Evolutionary conservation across 768 basidiomycete genomes (phyloP).

Genomic region (Tylopilus sp.): DNA sequence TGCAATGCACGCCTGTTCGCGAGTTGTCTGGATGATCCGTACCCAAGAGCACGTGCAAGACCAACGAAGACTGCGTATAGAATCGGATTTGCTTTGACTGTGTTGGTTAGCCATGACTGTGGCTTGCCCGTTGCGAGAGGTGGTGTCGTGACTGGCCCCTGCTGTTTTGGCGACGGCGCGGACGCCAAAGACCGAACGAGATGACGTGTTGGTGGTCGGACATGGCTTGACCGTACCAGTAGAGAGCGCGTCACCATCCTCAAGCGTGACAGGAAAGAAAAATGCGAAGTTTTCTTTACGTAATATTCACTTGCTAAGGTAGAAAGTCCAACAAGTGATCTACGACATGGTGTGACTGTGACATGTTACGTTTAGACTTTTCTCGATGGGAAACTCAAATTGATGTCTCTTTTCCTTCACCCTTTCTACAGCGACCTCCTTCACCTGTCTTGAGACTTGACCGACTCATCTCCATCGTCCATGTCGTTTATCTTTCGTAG

Average conservation of each 20-base stretch:
- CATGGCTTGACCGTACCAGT: conserved; percentile 7
- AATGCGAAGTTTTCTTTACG: neutral
- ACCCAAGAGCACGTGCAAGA: conserved; percentile 53
- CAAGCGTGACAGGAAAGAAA: neutral
- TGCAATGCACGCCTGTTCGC: conserved; percentile 56
- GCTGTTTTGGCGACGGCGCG: conserved; percentile 2
- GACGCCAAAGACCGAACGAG: conserved; percentile 14
- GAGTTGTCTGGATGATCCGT: conserved; percentile 56
- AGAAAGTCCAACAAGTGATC: no score
- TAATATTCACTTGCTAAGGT: no score
- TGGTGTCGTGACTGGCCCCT: conserved; percentile 1
- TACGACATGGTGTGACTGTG: no score
- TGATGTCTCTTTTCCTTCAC: conserved; percentile 23
- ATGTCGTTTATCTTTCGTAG: conserved; percentile 53
- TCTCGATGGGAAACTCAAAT: no score
- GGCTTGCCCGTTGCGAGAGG: conserved; percentile 9
- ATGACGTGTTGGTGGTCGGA: conserved; percentile 7
- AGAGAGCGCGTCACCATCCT: conserved; percentile 15
- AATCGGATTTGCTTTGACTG: conserved; percentile 47
- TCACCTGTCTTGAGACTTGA: conserved; percentile 13
- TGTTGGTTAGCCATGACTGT: conserved; percentile 54
- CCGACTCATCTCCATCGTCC: conserved; percentile 18
- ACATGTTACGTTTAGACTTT: neutral
- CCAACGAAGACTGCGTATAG: conserved; percentile 44
- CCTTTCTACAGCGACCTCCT: conserved; percentile 23